These are phyloP conservation scores for Mortierella sp. DNA, from an alignment of 371 early-diverging fungal species.

Conservation along the genomic window DNA sequence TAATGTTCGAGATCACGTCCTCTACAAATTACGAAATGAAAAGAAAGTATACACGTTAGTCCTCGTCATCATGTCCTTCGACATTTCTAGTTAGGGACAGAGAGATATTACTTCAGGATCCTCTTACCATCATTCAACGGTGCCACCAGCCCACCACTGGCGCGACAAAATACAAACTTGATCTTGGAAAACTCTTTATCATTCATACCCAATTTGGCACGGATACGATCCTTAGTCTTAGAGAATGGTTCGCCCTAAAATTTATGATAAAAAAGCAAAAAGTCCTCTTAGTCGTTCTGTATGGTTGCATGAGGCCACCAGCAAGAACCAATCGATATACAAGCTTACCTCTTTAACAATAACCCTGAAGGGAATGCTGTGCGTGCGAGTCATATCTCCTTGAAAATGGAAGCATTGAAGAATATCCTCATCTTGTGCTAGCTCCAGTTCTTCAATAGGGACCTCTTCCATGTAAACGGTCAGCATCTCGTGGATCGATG, in stretches of 20 bases:
- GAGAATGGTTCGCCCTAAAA: constrained; percentile 76
- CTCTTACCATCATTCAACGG: constrained; percentile 37
- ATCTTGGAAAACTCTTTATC: constrained; percentile 92
- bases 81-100: not conserved
- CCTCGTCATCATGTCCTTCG: not conserved
- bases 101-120: too few relatives aligned
- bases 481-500: constrained; percentile 33
- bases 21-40: constrained; percentile 4
- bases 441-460: constrained; percentile 67
- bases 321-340: not conserved
- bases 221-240: constrained; percentile 79
- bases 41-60: not conserved
- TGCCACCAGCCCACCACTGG: constrained; percentile 19
- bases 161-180: constrained; percentile 61
- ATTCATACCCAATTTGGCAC: constrained; percentile 74
- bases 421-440: constrained; percentile 58
- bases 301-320: too few relatives aligned
- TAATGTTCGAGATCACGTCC: constrained; percentile 63
- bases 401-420: constrained; percentile 81
- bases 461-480: constrained; percentile 64
- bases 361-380: constrained; percentile 88
- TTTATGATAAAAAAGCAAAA: not conserved
- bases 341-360: constrained; percentile 64
- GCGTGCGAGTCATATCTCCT: constrained; percentile 70
- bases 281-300: not conserved